Conservation (phyloP, 176 grass and related monocot genomes). For the Phoenix dactylifera region DNA sequence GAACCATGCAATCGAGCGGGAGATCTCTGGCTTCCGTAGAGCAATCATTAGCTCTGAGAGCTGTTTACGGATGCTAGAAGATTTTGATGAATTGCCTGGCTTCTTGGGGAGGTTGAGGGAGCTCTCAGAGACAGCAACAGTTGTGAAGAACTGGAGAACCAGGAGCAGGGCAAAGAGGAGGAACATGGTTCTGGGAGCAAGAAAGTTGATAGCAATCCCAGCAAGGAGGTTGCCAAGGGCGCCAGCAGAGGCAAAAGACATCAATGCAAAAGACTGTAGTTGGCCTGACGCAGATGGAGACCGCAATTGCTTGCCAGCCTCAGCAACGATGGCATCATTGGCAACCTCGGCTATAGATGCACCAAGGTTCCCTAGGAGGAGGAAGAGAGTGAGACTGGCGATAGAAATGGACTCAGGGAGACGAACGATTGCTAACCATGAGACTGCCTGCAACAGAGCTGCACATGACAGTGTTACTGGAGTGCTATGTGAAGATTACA, state of each 20-base stretch:
- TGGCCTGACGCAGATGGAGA: conserved; percentile 46
- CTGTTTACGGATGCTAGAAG: conserved; percentile 55
- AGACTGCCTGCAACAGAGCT: conserved; percentile 89
- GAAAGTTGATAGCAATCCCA: conserved; percentile 62
- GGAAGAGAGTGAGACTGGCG: conserved; percentile 53
- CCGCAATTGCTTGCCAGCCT: conserved; percentile 50
- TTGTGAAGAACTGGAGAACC: conserved; percentile 56
- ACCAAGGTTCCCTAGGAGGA: conserved; percentile 94
- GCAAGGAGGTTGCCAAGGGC: conserved; percentile 81
- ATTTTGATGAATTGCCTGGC: conserved; percentile 23
- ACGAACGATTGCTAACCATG: conserved; percentile 71
- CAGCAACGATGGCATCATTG: conserved; percentile 90
- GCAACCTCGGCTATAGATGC: conserved; percentile 95
- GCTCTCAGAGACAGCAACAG: conserved; percentile 55
- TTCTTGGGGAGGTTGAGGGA: conserved; percentile 73
- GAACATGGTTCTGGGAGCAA: conserved; percentile 72
- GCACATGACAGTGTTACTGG: conserved; percentile 19
- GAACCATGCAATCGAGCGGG: conserved; percentile 59
- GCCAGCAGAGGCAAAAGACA: conserved; percentile 68
- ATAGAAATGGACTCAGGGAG: conserved; percentile 58
- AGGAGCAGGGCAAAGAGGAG: conserved; percentile 64
- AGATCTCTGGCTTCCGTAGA: conserved; percentile 60
- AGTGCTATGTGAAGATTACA: background rate
- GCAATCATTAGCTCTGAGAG: conserved; percentile 53
- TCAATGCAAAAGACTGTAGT: conserved; percentile 92